Base-by-base conservation (phyloP, 2,329 filamentous ascomycete genomes). In the Podosphaera leucotricha region DNA sequence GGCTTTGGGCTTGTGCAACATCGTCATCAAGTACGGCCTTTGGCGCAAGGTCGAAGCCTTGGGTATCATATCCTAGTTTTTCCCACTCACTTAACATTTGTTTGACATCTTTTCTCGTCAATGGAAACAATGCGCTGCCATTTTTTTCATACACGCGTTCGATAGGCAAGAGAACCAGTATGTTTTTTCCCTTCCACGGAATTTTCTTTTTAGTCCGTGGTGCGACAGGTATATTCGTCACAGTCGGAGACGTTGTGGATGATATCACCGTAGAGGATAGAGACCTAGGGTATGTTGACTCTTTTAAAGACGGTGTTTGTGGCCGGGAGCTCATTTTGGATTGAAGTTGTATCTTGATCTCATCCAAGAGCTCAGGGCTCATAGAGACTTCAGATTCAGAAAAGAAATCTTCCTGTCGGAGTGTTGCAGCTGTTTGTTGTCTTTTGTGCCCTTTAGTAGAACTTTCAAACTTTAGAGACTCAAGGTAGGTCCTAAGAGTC, bases 141-240 rank as follows among this genome's bases (percentile, higher is more conserved):
- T 64, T 63, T 38, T 68, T 65, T 18, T 78, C 78, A 50, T 77
- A 69, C 44, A 72, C 67, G 43, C 80, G 76, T 48, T 81, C 75
- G 39, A 70, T 63, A 5, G 80, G 81, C 18, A 86, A 61, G 21
- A 76, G 64, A 38, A 86, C 75, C 53, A 81, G 60, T 44, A 83
- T 82, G 47, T 72, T 75, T 62, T 83, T 85, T 46, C 77, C 77
- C 54, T 70, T 78, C 78, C 80, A 85, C 39, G 70, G 67, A 2
- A 86, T 66, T 61, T 77, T 82, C 58, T 80, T 85, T 61, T 71
- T 81, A 6, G 71, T 49, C 11, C 72, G 64, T n/a, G 72, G 71
- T 5, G 70, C 70, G 40, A 62, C 58, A 2, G 61, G 58, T 13
- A 33, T 11, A 13, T 33, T 11, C 28, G 28, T 33, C 28, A 33